phyloP scores from a whole-genome alignment of 2,329 filamentous ascomycete genomes.

The Trichothecium roseum region DNA sequence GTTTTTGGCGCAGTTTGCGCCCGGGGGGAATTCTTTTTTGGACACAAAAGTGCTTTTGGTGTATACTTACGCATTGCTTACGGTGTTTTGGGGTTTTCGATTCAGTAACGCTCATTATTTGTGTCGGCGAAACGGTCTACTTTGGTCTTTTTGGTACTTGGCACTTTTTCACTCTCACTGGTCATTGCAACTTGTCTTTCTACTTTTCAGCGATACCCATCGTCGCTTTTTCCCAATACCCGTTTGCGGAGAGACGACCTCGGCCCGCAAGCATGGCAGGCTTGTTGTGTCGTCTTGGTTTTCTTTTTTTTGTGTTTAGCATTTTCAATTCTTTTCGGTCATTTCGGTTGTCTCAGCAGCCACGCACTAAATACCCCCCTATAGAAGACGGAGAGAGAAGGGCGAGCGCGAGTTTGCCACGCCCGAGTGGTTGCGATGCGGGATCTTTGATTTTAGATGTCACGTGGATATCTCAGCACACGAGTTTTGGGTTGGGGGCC shows the following conservation, averaged over 20 bases:
- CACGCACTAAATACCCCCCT: slow-evolving; percentile 23
- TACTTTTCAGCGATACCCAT: not conserved
- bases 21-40: not conserved
- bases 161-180: slow-evolving; percentile 13
- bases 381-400: slow-evolving; percentile 25
- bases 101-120: slow-evolving; percentile 1
- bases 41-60: slow-evolving; percentile 3
- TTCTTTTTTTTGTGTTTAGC: slow-evolving; percentile 2
- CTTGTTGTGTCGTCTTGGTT: slow-evolving; percentile 2
- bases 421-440: not conserved
- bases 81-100: slow-evolving; percentile 5
- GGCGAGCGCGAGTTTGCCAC: slow-evolving; percentile 10
- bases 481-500: too few relatives aligned
- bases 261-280: slow-evolving; percentile 2
- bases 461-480: not conserved
- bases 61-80: slow-evolving; percentile 3
- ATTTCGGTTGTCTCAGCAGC: not conserved
- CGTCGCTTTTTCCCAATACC: slow-evolving; percentile 12
- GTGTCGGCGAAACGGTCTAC: slow-evolving; percentile 1
- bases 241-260: slow-evolving; percentile 5
- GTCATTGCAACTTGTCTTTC: slow-evolving; percentile 3
- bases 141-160: slow-evolving; percentile 5
- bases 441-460: not conserved
- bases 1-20: not conserved
- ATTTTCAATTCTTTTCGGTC: slow-evolving; percentile 3